Percentiles rank a stretch among this genome's conserved stretches.
These are phyloP conservation scores for Solanum corneliomulleri DNA, from an alignment of 257 asterid genomes.

Conservation along the genomic window DNA sequence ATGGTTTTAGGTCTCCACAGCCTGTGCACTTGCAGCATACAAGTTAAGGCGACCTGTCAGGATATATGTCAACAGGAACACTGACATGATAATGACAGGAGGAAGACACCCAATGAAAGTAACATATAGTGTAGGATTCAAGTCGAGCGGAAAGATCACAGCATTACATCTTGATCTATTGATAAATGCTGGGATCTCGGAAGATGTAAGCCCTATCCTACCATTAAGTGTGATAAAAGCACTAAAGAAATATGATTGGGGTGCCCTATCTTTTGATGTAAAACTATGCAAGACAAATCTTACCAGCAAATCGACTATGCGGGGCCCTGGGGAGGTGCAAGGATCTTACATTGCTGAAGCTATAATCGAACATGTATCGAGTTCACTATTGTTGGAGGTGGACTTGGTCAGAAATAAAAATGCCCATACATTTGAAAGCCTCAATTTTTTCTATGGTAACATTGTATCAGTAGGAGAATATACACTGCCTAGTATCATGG, in stretches of 20 bases:
- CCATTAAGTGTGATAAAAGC: constrained; percentile 24
- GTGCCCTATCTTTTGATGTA: constrained; percentile 49
- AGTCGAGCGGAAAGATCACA: constrained; percentile 56
- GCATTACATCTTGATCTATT: constrained; percentile 57
- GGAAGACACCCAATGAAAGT: constrained; percentile 81
- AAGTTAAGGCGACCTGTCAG: constrained; percentile 57
- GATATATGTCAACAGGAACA: constrained; percentile 47
- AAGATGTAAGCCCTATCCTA: constrained; percentile 45
- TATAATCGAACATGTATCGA: constrained; percentile 50
- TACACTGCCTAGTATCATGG: constrained; percentile 48
- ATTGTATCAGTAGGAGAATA: constrained; percentile 29
- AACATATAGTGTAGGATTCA: constrained; percentile 57
- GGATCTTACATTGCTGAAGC: constrained; percentile 67
- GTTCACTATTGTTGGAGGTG: constrained; percentile 31
- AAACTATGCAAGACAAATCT: constrained; percentile 70
- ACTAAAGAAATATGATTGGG: constrained; percentile 65
- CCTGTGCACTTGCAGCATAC: constrained; percentile 77
- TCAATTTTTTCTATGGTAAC: constrained; percentile 25
- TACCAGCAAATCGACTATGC: constrained; percentile 55
- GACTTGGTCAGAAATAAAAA: constrained; percentile 38
- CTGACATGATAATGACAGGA: constrained; percentile 62
- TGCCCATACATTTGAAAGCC: constrained; percentile 51
- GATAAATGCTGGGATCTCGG: constrained; percentile 46
- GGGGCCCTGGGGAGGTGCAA: constrained; percentile 74
- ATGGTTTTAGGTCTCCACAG: constrained; percentile 44